A percentile compares a stretch with the other conserved stretches of the same genome.
Conservation (phyloP, 495 filamentous ascomycete species). For the Xylaria castorea region DNA sequence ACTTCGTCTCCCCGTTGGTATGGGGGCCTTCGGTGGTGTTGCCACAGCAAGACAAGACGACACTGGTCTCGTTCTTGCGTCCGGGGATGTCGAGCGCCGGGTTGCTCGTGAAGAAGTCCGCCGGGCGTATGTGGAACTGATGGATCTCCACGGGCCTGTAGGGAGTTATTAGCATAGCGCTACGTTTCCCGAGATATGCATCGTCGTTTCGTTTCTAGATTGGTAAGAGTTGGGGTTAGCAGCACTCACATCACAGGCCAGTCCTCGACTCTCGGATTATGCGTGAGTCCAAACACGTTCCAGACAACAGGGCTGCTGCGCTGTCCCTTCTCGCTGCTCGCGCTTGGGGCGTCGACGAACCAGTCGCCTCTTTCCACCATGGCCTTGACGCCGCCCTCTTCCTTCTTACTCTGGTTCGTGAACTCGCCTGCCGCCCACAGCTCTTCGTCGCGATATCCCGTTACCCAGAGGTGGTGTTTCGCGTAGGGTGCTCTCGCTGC, state of each 20-base stretch:
- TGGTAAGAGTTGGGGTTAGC: conserved; percentile 6
- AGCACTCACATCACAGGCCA: conserved; percentile 64
- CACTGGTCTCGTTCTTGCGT: conserved; percentile 59
- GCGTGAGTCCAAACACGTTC: conserved; percentile 66
- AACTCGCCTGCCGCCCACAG: conserved; percentile 84
- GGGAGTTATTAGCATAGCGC: background rate
- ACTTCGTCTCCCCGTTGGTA: conserved; percentile 23
- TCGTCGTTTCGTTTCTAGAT: background rate
- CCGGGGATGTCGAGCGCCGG: conserved; percentile 62
- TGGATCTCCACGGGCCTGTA: conserved; percentile 65
- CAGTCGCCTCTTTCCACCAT: conserved; percentile 43
- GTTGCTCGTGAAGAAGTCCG: conserved; percentile 63
- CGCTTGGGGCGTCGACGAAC: conserved; percentile 37
- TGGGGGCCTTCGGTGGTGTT: conserved; percentile 4
- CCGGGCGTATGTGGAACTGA: conserved; percentile 60
- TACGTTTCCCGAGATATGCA: background rate
- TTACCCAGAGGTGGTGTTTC: conserved; percentile 82
- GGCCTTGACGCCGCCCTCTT: conserved; percentile 40
- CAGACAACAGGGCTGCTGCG: conserved; percentile 60
- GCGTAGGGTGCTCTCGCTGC: conserved; percentile 81
- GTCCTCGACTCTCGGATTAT: conserved; percentile 66
- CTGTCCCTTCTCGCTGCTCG: conserved; percentile 36
- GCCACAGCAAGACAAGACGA: conserved; percentile 49
- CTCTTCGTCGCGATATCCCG: conserved; percentile 77
- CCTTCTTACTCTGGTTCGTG: conserved; percentile 70